Percentiles rank a stretch among this genome's conserved stretches.
phyloP scores from a whole-genome alignment of 192 early-diverging fungal genomes.

The Coemansia guatemalensis region DNA sequence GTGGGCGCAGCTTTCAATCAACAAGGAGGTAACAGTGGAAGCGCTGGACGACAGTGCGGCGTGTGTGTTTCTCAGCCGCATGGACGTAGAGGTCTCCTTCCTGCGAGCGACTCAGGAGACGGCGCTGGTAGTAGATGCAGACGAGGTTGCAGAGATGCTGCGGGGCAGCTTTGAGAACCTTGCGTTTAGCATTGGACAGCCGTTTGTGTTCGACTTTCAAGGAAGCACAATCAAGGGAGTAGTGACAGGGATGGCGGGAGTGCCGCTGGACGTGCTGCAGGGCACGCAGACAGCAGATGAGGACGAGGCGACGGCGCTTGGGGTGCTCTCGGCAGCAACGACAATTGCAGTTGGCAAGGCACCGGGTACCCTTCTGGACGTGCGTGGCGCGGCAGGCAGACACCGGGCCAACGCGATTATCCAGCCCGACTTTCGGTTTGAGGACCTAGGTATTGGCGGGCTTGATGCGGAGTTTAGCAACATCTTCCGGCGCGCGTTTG shows the following conservation, averaged over 20 bases:
- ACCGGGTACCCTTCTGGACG: conserved; percentile 69
- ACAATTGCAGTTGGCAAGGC: conserved; percentile 69
- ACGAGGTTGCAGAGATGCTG: conserved; percentile 69
- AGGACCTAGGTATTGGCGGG: conserved; percentile 97
- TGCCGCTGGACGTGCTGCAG: conserved; percentile 47
- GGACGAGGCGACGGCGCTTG: conserved; percentile 23
- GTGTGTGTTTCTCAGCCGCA: conserved; percentile 48
- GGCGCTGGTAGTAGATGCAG: conserved; percentile 66
- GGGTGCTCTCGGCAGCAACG: conserved; percentile 76
- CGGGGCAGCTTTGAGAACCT: conserved; percentile 66
- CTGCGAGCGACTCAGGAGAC: conserved; percentile 53
- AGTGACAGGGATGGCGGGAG: conserved; percentile 45
- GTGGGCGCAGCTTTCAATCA: conserved; percentile 58
- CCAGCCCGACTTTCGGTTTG: conserved; percentile 94
- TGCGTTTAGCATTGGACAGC: conserved; percentile 77
- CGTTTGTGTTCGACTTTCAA: conserved; percentile 79
- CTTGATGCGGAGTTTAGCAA: conserved; percentile 90
- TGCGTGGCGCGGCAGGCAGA: conserved; percentile 62
- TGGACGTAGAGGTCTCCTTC: conserved; percentile 64
- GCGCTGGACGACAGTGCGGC: conserved; percentile 39
- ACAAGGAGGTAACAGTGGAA: conserved; percentile 58
- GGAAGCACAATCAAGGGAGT: conserved; percentile 64
- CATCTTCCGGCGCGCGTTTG: conserved; percentile 97
- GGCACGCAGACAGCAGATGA: neutral
- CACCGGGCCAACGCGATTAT: conserved; percentile 74